These are phyloP conservation scores for Danielia reshetovae DNA, from an alignment of 805 yeast species.

Conservation along the genomic window DNA sequence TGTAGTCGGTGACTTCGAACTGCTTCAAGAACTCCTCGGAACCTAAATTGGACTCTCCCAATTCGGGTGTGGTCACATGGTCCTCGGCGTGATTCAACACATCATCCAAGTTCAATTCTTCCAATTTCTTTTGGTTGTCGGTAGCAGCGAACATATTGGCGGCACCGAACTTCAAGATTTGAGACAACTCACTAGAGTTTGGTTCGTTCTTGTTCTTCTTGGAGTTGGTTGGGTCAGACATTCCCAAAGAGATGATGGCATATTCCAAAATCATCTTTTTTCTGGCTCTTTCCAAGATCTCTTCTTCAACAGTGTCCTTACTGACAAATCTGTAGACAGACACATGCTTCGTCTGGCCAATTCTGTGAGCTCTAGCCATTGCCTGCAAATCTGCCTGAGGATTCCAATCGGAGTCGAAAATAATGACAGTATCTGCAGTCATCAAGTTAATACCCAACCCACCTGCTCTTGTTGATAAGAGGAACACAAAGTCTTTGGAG, in stretches of 20 bases:
- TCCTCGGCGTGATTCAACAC: slow-evolving; percentile 96
- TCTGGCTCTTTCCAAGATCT: slow-evolving; percentile 92
- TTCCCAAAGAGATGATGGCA: slow-evolving; percentile 94
- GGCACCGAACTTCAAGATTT: slow-evolving; percentile 96
- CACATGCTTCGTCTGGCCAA: slow-evolving; percentile 98
- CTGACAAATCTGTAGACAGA: slow-evolving; percentile 97
- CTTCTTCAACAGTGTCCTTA: slow-evolving; percentile 97
- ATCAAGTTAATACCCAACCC: slow-evolving; percentile 96
- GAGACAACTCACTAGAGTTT: slow-evolving; percentile 76
- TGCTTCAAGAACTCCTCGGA: slow-evolving; percentile 97
- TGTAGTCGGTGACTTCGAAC: slow-evolving; percentile 97
- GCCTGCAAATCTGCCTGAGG: slow-evolving; percentile 99
- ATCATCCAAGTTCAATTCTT: slow-evolving; percentile 91
- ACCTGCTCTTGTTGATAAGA: slow-evolving; percentile 96
- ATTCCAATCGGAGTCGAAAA: slow-evolving; percentile 98
- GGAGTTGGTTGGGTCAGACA: slow-evolving; percentile 64
- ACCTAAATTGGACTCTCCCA: slow-evolving; percentile 96
- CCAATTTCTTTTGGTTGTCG: slow-evolving; percentile 93
- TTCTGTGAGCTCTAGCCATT: slow-evolving; percentile 99
- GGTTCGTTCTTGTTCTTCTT: slow-evolving; percentile 67
- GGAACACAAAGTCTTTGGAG: slow-evolving; percentile 85
- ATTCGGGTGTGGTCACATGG: slow-evolving; percentile 91
- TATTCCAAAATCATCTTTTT: slow-evolving; percentile 97
- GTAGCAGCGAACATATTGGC: slow-evolving; percentile 96
- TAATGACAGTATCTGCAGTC: slow-evolving; percentile 99